Evolutionary conservation across 768 basidiomycete species (phyloP), one percentile per base, ranked within the genome.

Genomic region (Tulasnella sp.): DNA sequence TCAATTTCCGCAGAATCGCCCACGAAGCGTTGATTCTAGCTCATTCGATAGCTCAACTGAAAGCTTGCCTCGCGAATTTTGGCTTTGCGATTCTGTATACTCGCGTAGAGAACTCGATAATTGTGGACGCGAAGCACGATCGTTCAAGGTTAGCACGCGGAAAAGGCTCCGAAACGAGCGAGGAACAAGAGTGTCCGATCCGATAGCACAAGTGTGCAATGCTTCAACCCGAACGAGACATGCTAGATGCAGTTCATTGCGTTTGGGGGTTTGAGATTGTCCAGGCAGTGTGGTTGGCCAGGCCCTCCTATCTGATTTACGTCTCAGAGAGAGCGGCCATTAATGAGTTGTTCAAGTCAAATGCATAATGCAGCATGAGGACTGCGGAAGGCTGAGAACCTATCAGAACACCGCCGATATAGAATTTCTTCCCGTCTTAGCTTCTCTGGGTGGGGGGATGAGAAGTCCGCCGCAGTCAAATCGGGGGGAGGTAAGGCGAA

Each of bases 241-340:
- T 27, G 34, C 62, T 34, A 52, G 48, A 52, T 52, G 48, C 48
- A 52, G 48, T 21, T 34, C 62, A 27, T 8, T n/a, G 62, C 62
- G 62, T 68, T 68, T 68, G 62, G 62, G 62, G 62, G n/a, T 27
- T 31, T 68, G 14, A 68, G 7, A 31, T 27, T 68, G 62, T 31
- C 62, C 14, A 68, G 62, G 62, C 62, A 68, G 62, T 68, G 62
- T 12, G 34, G 34, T 68, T 31, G 62, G 62, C 62, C 27, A 31
- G 62, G 27, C 62, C 62, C 62, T 34, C 34, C 62, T 68, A 68
- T 68, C 62, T 68, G 62, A 68, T 68, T 68, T 68, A 68, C 62
- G 62, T 68, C 62, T 34, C 62, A 31, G 21, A 68, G 6, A 40
- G 62, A 12, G 62, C 62, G 31, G 62, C 27, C 62, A 34, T 68